Evolutionary conservation across 768 basidiomycete genomes (phyloP), one percentile per base, ranked within the genome.

Genomic region (Mycena amicta): DNA sequence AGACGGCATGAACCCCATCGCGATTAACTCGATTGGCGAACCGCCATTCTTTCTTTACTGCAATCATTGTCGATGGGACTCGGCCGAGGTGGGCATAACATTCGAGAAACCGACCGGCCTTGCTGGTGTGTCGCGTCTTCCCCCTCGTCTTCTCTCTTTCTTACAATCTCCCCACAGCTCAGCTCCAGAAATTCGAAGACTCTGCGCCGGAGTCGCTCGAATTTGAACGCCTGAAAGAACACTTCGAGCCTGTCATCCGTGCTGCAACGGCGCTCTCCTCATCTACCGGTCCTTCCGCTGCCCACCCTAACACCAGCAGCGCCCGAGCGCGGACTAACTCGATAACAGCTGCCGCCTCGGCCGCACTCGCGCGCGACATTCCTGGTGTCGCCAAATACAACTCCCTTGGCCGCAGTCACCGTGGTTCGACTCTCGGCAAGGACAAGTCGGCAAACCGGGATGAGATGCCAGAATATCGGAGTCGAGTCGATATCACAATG

Each of bases 81-180:
- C 95, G 57, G 86, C 88, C 1, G 87, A 94, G 71, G 87, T 95
- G 1, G 93, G 90, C 0, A 92, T 95, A 68, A 90, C 86, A 12
- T 98, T 98, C 65, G 95, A 98, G 68, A 99, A 98, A 70, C 92
- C 95, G 0, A 97, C 95, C 1, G 95, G 96, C 16, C 83, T 99
- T 27, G 95, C 95, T 59, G 85, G 96, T 96, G 58, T 63, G 86
- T 67, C 30, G 20, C 46, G 86, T 67, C 30, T 20, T 47, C 37
- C 50, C 16, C 26, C 29, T 37, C 22, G 26, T 22, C 20, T 12
- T 26, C 4, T 43, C 58, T n/a, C n/a, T n/a, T 43, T 66, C 54
- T 60, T 51, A 49, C 8, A 26, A 28, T 31, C 20, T 45, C 16
- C 46, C 41, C 43, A n/a, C 50, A 98, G 95, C 89, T 20, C 96